Percentiles rank a stretch among this genome's conserved stretches.
phyloP scores from a whole-genome alignment of 1,284 basidiomycete species.

The Moesziomyces antarcticus region DNA sequence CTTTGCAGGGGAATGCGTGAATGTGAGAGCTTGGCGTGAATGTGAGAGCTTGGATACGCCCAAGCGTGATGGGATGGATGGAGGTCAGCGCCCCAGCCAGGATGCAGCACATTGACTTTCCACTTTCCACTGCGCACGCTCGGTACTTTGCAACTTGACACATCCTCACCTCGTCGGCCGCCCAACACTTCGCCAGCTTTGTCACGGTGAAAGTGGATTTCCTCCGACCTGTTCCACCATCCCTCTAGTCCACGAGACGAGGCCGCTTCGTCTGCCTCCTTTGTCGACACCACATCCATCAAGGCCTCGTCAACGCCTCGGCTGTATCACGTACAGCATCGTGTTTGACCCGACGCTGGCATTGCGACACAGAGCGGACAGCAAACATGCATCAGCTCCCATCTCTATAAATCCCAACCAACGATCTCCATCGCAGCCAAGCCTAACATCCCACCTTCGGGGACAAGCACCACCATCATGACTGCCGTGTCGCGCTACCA shows the following conservation, averaged over 20 bases:
- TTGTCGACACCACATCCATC: not conserved
- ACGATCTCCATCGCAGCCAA: not conserved
- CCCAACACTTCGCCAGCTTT: no score
- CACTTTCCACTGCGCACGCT: not conserved
- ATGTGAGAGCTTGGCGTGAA: not conserved
- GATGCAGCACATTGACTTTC: constrained; percentile 1
- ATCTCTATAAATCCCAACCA: constrained; percentile 1
- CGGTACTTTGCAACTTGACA: not conserved
- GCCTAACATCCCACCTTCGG: no score
- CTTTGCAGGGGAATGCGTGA: no score
- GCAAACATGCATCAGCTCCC: constrained; percentile 23
- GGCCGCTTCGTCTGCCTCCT: not conserved
- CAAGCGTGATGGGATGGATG: no score
- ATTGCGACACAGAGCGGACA: not conserved
- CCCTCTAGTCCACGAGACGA: not conserved
- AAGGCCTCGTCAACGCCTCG: not conserved
- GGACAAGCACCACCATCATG: constrained; percentile 18
- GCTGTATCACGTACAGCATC: not conserved
- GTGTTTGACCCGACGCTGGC: not conserved
- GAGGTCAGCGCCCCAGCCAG: not conserved
- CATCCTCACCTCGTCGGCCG: not conserved
- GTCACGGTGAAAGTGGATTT: no score
- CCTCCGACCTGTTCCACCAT: not conserved
- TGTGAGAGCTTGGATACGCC: not conserved
- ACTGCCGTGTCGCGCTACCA: constrained; percentile 32